Evolutionary conservation across 2,329 filamentous ascomycete species (phyloP), one percentile per base, ranked within the genome.

Genomic region (Fusarium piperis): DNA sequence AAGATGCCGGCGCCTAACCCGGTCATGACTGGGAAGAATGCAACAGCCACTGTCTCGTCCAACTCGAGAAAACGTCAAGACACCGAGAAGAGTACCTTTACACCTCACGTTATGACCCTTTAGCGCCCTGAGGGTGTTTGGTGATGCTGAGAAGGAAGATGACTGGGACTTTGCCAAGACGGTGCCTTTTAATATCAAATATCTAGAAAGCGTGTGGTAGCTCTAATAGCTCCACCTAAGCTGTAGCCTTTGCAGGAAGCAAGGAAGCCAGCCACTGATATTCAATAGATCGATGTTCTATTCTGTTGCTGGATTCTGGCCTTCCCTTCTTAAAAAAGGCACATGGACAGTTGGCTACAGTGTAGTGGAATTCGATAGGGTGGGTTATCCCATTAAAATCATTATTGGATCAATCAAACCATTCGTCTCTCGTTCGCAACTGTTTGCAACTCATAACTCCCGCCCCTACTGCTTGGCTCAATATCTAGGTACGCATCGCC

Each of bases 41-140:
- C 48, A 35, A 35, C 48, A n/a, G 9, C 30, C 3, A 32, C 30
- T 32, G n/a, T 7, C 30, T 20, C 48, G 16, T 26, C 30, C 1
- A 11, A 2, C 8, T 33, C n/a, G 8, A 38, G 3, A 8, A 38
- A 38, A 2, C 41, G 32, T 16, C 20, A 18, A 3, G 30, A 28
- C 7, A 30, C 18, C 7, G 32, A 53, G n/a, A 26, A 16, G 13
- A 30, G 52, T 10, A n/a, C 16, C 6, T 52, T 36, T 16, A 36
- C 39, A n/a, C 81, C 85, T 0, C 86, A 88, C 52, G 71, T 85
- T 60, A 86, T 86, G 84, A 86, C 85, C 5, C 0, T 36, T 51
- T 3, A 20, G 32, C 3, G 41, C 57, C 6, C 23, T 60, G 32
- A 51, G 57, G 8, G 23, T 60, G 5, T 60, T 60, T 39, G 57